Percentiles rank a stretch among this genome's conserved stretches.
Evolutionary conservation across 768 basidiomycete genomes (phyloP).

Genomic region (Leccinum obscurum): DNA sequence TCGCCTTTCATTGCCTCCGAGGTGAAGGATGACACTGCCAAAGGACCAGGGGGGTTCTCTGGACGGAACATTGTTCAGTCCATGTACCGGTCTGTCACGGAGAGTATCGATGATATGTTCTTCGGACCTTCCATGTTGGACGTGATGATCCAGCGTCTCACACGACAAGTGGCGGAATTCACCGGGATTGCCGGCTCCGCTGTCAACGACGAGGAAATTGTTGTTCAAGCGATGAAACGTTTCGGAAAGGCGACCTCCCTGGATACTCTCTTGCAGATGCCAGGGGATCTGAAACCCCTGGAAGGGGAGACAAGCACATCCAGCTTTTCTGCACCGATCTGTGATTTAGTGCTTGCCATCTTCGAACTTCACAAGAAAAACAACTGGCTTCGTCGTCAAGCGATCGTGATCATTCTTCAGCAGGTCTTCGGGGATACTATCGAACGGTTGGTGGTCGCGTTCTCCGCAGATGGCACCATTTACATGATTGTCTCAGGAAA

Average conservation of each 20-base stretch:
- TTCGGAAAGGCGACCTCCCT: constrained; percentile 66
- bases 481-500: constrained; percentile 56
- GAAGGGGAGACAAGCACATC: constrained; percentile 89
- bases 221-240: constrained; percentile 74
- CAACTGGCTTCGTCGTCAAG: constrained; percentile 94
- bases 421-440: constrained; percentile 95
- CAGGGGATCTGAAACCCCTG: constrained; percentile 76
- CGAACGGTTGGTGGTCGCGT: constrained; percentile 64
- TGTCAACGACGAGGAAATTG: constrained; percentile 80
- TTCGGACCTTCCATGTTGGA: constrained; percentile 96
- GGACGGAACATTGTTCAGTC: constrained; percentile 79
- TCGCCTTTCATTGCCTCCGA: constrained; percentile 76
- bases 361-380: constrained; percentile 96
- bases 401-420: constrained; percentile 94
- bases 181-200: constrained; percentile 80
- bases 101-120: constrained; percentile 96
- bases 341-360: constrained; percentile 87
- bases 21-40: constrained; percentile 36
- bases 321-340: constrained; percentile 90
- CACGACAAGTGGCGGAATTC: constrained; percentile 86
- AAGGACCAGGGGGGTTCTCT: constrained; percentile 52
- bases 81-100: constrained; percentile 88
- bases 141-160: constrained; percentile 89
- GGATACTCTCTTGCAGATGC: constrained; percentile 68
- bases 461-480: constrained; percentile 1